phyloP scores from a whole-genome alignment of 1,284 basidiomycete species.

The Trichosporon sp. region DNA sequence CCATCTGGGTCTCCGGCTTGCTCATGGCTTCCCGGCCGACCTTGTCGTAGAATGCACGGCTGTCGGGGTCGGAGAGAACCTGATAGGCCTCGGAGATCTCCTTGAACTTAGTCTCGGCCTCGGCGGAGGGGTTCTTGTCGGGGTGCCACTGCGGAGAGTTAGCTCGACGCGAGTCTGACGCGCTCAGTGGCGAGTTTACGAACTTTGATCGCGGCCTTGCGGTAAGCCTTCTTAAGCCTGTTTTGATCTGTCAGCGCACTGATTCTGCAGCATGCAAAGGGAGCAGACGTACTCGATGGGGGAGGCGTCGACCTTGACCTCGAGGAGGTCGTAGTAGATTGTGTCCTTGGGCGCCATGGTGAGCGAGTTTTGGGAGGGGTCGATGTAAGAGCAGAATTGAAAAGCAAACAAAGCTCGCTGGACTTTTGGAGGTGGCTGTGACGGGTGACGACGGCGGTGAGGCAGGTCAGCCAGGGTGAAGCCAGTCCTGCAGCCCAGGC shows the following conservation, averaged over 20 bases:
- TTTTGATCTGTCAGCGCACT: background rate
- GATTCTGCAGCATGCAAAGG: background rate
- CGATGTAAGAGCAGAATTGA: background rate
- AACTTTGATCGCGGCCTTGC: constrained; percentile 92
- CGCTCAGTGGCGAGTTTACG: constrained; percentile 3
- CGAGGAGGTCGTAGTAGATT: constrained; percentile 54
- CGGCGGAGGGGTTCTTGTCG: constrained; percentile 84
- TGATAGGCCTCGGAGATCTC: constrained; percentile 92
- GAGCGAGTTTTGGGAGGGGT: constrained; percentile 1
- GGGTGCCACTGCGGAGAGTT: constrained; percentile 73
- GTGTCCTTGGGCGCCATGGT: constrained; percentile 52
- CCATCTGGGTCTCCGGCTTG: constrained; percentile 54
- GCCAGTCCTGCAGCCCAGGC: no score
- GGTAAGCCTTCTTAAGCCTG: constrained; percentile 88
- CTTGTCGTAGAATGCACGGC: constrained; percentile 90
- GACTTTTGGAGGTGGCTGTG: constrained; percentile 21
- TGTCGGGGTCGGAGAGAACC: constrained; percentile 80
- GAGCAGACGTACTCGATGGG: constrained; percentile 54
- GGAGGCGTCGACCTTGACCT: constrained; percentile 51
- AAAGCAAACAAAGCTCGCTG: constrained; percentile 5
- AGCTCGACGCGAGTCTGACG: background rate
- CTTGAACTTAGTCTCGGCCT: constrained; percentile 91
- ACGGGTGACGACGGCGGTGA: constrained; percentile 13
- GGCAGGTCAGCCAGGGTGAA: background rate
- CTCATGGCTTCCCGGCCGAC: constrained; percentile 69